A percentile compares a stretch with the other conserved stretches of the same genome.
These are phyloP conservation scores for Beauveria bassiana DNA, from an alignment of 2,329 filamentous ascomycete species.

Conservation along the genomic window DNA sequence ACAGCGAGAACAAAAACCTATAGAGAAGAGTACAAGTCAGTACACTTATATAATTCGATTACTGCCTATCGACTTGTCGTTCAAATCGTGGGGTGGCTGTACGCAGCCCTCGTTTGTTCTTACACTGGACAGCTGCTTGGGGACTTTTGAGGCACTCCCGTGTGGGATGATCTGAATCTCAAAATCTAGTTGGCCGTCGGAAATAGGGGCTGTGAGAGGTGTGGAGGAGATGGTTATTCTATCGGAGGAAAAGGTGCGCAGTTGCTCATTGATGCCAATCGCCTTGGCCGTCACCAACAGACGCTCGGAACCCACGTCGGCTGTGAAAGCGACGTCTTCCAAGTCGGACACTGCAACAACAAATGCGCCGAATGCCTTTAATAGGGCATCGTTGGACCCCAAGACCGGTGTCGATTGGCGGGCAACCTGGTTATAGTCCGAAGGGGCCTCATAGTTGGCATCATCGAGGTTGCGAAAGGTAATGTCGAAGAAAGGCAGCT, in stretches of 20 bases:
- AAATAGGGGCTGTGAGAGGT: neutral
- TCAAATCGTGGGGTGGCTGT: neutral
- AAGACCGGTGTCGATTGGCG: neutral
- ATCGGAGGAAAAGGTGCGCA: neutral
- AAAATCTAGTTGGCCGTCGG: conserved; percentile 1
- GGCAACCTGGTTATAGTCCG: conserved; percentile 5
- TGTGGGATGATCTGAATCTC: conserved; percentile 4
- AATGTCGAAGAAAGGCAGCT: conserved; percentile 11
- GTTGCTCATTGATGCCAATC: conserved; percentile 1
- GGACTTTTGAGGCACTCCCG: neutral
- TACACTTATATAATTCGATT: neutral
- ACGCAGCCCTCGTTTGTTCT: neutral
- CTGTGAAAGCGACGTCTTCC: conserved; percentile 6
- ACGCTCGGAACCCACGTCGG: conserved; percentile 7
- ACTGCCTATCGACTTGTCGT: too few relatives aligned
- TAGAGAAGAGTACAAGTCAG: neutral
- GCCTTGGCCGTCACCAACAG: conserved; percentile 7
- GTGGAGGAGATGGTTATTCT: neutral
- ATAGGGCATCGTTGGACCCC: neutral
- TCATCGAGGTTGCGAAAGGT: conserved; percentile 5
- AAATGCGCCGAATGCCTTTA: conserved; percentile 4
- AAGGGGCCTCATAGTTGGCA: neutral
- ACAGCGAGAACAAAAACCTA: conserved; percentile 6
- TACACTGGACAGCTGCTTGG: conserved; percentile 9
- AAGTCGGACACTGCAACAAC: conserved; percentile 6